Base-by-base conservation (phyloP, 78 protist species). In the Diacronema lutheri region DNA sequence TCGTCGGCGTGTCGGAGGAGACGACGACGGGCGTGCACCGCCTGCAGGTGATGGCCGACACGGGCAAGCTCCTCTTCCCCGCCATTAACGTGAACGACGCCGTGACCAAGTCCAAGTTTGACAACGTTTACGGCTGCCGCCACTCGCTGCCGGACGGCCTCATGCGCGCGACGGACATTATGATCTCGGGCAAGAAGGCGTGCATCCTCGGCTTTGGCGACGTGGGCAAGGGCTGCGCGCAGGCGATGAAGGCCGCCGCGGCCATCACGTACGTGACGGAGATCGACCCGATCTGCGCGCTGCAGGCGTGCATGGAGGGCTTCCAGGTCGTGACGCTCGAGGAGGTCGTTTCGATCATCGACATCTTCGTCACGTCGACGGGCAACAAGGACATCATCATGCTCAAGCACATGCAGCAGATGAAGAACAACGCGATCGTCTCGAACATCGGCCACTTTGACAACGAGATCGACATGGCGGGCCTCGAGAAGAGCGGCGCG, bases 361-460 rank as follows among this genome's bases (percentile, higher is more conserved):
- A 97, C 90, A 93, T 98, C 89, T 95, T 96, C 84, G 97, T 98
- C 89, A 98, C 99, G 91, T 80, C 98, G 90, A 98, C 99, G 21
- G 99, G 99, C 85, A 93, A 95, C 93, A 74, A 86, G 72, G 98
- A 96, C 92, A 95, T 98, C 90, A 89, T 98, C 93, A 89, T 55
- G 55, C 83, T 33, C 58, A 86, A 85, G 72, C 98, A 97, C 95
- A 93, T 98, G 92, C 79, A 40, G 60, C 50, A 86, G 91, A 98
- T 98, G 99, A 90, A 90, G 84, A 94, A 98, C 91, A 92, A 97
- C 91, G 96, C 98, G 92, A 97, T 98, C 91, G 97, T 98, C 79
- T 93, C 99, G 89, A 98, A 98, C 99, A 98, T 98, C 86, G 99
- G 99, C 69, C 99, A 98, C 94, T 98, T 98, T 64, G 99, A 98